A percentile compares a stretch with the other conserved stretches of the same genome.
These are phyloP conservation scores for Botrytis deweyae DNA, from an alignment of 2,329 filamentous ascomycete species.

Conservation along the genomic window DNA sequence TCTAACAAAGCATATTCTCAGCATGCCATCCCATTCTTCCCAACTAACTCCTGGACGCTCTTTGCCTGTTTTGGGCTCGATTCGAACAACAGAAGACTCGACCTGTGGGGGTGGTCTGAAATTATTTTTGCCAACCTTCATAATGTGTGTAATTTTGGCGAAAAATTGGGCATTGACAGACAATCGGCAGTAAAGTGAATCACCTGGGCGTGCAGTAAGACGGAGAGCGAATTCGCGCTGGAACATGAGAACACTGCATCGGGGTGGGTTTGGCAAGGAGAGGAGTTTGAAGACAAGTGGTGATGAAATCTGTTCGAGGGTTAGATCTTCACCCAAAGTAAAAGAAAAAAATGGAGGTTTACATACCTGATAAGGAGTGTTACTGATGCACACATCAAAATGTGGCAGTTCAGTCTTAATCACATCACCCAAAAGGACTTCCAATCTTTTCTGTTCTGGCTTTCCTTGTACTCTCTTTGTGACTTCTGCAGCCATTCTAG, in stretches of 20 bases:
- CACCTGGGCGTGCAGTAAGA: conserved; percentile 82
- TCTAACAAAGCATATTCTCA: conserved; percentile 78
- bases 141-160: conserved; percentile 69
- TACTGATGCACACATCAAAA: conserved; percentile 80
- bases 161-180: conserved; percentile 95
- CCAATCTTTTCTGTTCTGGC: conserved; percentile 77
- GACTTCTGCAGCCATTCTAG: conserved; percentile 86
- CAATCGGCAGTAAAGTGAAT: conserved; percentile 86
- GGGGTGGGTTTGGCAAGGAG: conserved; percentile 74
- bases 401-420: conserved; percentile 75
- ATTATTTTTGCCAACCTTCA: conserved; percentile 96
- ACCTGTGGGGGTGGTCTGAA: conserved; percentile 94
- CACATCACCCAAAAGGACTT: conserved; percentile 87
- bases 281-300: conserved; percentile 87
- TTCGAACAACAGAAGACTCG: conserved; percentile 84
- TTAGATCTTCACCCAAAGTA: conserved; percentile 28
- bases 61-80: conserved; percentile 78
- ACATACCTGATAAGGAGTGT: conserved; percentile 61
- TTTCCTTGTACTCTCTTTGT: conserved; percentile 92
- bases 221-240: conserved; percentile 93
- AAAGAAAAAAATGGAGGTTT: background rate
- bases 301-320: conserved; percentile 67
- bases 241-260: conserved; percentile 90
- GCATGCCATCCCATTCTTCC: conserved; percentile 90
- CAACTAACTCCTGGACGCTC: conserved; percentile 83